Conservation (phyloP, 2,329 filamentous ascomycete genomes). For the Aspergillus ruber region DNA sequence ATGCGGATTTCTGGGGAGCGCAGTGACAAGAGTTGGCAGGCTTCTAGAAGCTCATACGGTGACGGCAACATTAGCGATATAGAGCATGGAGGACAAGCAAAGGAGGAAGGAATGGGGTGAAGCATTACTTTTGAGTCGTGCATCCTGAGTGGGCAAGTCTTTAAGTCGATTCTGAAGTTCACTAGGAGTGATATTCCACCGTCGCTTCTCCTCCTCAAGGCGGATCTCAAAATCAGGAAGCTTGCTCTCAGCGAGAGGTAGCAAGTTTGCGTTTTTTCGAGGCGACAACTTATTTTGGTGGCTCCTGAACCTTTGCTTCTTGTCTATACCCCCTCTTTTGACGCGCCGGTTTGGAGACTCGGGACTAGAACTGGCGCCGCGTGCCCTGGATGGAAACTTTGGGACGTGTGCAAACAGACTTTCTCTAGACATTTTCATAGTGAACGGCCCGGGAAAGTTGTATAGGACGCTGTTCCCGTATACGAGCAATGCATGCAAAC, state of each 20-base stretch:
- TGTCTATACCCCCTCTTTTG: neutral
- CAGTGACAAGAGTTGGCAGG: slow-evolving; percentile 18
- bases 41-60: slow-evolving; percentile 7
- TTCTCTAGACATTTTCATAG: slow-evolving; percentile 1
- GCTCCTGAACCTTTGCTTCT: neutral
- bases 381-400: neutral
- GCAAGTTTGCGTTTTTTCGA: slow-evolving; percentile 12
- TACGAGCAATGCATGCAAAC: slow-evolving; percentile 19
- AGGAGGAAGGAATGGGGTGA: neutral
- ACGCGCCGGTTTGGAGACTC: neutral
- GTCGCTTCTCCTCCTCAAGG: slow-evolving; percentile 5
- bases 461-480: slow-evolving; percentile 1
- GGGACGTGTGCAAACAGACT: slow-evolving; percentile 1
- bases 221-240: slow-evolving; percentile 7
- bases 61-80: neutral
- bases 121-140: slow-evolving; percentile 17
- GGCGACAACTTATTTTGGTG: neutral
- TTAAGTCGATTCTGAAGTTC: slow-evolving; percentile 9
- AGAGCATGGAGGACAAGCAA: neutral
- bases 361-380: neutral
- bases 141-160: slow-evolving; percentile 2
- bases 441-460: slow-evolving; percentile 3
- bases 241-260: slow-evolving; percentile 15
- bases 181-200: slow-evolving; percentile 13
- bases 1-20: slow-evolving; percentile 14